These are phyloP conservation scores for Anethum foeniculum DNA, from an alignment of 140 eudicot genomes.

Conservation along the genomic window DNA sequence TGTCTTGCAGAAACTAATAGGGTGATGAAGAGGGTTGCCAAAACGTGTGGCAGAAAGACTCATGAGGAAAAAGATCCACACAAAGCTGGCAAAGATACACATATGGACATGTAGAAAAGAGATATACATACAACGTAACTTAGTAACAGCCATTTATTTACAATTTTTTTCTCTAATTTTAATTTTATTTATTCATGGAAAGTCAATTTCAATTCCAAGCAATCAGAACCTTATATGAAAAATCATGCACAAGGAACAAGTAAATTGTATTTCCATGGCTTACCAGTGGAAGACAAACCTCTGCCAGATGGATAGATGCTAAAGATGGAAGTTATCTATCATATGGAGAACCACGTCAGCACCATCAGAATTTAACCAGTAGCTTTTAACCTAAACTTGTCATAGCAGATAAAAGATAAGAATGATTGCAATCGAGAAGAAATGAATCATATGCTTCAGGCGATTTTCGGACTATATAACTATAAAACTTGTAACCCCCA, in stretches of 20 bases:
- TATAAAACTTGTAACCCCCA: not conserved
- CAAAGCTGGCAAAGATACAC: not conserved
- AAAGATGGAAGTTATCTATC: conserved; percentile 68
- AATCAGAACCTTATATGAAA: not conserved
- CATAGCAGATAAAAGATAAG: not conserved
- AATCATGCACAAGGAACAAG: not conserved
- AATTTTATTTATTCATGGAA: not conserved
- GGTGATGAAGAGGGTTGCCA: not conserved
- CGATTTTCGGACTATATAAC: not conserved
- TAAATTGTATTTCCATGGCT: not conserved
- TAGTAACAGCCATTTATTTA: not conserved
- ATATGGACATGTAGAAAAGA: not conserved
- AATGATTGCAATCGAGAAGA: not conserved
- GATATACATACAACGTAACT: no score
- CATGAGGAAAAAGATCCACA: not conserved
- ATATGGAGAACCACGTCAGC: conserved; percentile 80
- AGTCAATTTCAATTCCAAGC: not conserved
- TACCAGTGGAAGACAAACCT: not conserved
- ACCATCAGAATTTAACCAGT: conserved; percentile 91
- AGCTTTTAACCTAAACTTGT: conserved; percentile 60
- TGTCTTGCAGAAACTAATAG: not conserved
- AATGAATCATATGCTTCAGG: not conserved
- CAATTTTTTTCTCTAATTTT: not conserved
- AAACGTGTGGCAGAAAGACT: not conserved
- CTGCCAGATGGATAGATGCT: conserved; percentile 10